Base-by-base conservation (phyloP, 2,329 filamentous ascomycete genomes). In the Neurospora crassa region DNA sequence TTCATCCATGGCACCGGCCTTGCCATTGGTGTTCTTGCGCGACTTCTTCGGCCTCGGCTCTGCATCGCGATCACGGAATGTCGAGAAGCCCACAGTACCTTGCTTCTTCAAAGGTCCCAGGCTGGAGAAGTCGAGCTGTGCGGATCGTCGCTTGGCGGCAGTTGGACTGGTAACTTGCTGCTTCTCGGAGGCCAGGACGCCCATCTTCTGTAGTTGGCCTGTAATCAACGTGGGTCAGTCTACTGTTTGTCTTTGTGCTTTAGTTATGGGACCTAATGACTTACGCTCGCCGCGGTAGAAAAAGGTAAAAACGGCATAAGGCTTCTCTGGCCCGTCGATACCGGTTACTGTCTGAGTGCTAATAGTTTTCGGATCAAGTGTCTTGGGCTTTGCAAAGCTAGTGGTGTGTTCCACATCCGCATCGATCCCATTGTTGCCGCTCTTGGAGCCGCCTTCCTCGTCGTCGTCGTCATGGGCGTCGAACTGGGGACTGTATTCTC, bases 261-360 rank as follows among this genome's bases (percentile, higher is more conserved):
- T 29, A 7, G 40, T 14, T 45, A 7, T 69, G 11, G 47, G 53
- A 89, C n/a, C n/a, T n/a, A n/a, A n/a, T n/a, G n/a, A n/a, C 93
- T 85, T 85, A 96, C 95, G 91, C 79, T 97, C 92, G 80, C 96
- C 96, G 73, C 96, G 89, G 80, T 99, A 99, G 82, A 98, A 93
- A 81, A 99, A 99, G 40, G 96, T 98, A 80, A 99, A 99, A 10
- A 92, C 91, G 4, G 96, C 96, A 82, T 97, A 99, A 3, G 96
- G 96, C 81, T 95, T 96, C 74, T 98, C 95, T 24, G 94, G 94
- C 0, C 94, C 93, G 80, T 99, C 96, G 74, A 98, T 97, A 20
- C 95, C 96, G 10, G 96, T 98, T n/a, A 99, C 96, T 0, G 96
- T 99, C 82, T 99, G 96, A 2, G 96, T 99, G 79, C 94, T 98